phyloP scores from a whole-genome alignment of 805 yeast species.

The Wickerhamiella qilinensis region DNA sequence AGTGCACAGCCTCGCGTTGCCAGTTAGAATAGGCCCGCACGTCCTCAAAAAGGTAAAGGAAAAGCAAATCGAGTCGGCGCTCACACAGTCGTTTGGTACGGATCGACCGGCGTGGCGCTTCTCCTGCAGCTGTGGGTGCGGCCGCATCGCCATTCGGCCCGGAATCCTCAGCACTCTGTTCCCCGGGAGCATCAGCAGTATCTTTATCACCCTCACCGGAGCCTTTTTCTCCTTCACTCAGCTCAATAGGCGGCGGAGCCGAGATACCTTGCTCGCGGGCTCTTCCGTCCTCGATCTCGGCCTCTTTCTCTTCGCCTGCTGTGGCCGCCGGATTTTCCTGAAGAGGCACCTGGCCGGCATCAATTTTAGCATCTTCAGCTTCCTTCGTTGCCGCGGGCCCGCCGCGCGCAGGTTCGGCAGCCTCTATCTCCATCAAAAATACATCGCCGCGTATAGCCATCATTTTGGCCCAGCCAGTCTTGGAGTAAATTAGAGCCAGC shows the following conservation, averaged over 20 bases:
- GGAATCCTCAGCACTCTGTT: slow-evolving; percentile 5
- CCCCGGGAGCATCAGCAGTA: background rate
- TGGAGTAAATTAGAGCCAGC: slow-evolving; percentile 47
- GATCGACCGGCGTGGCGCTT: slow-evolving; percentile 9
- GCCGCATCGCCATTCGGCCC: slow-evolving; percentile 4
- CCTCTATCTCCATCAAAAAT: slow-evolving; percentile 71
- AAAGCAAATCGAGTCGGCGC: slow-evolving; percentile 63
- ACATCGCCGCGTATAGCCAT: slow-evolving; percentile 49
- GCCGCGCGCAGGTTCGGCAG: slow-evolving; percentile 13
- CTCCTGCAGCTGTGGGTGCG: slow-evolving; percentile 2
- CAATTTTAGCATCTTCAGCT: background rate
- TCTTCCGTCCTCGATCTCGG: background rate
- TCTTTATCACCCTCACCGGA: slow-evolving; percentile 2
- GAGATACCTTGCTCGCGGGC: no score
- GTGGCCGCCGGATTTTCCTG: background rate
- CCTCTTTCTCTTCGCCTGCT: background rate
- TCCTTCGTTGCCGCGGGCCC: slow-evolving; percentile 7
- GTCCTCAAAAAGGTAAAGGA: slow-evolving; percentile 55
- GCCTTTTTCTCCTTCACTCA: slow-evolving; percentile 2
- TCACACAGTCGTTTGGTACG: slow-evolving; percentile 47
- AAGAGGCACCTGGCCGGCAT: background rate
- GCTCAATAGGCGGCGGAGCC: slow-evolving; percentile 3
- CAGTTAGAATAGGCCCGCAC: slow-evolving; percentile 65
- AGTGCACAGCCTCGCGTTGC: slow-evolving; percentile 82
- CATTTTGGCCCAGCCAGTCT: slow-evolving; percentile 71